Percentiles rank a stretch among this genome's conserved stretches.
Evolutionary conservation across 164 flowering plant genomes (phyloP).

Genomic region (Nymphaea thermarum): DNA sequence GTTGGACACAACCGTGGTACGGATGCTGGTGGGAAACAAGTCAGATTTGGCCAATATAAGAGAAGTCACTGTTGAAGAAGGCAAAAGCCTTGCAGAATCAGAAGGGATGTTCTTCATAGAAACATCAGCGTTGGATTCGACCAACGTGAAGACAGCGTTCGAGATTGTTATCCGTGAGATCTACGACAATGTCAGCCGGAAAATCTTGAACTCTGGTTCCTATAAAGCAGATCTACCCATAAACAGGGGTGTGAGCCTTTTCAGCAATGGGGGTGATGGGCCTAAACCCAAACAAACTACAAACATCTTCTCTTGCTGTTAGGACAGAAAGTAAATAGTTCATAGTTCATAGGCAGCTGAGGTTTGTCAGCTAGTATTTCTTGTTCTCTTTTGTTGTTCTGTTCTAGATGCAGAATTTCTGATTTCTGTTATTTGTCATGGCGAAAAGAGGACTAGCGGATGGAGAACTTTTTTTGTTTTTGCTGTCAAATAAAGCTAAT

Average conservation of each 20-base stretch:
- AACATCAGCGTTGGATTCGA: conserved; percentile 35
- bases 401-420: no score
- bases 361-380: neutral
- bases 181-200: conserved; percentile 32
- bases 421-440: no score
- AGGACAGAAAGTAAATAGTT: neutral
- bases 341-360: neutral
- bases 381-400: neutral
- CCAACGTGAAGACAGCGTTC: conserved; percentile 30
- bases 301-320: conserved; percentile 27
- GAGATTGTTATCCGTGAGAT: conserved; percentile 33
- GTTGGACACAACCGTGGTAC: conserved; percentile 35
- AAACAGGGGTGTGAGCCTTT: conserved; percentile 29
- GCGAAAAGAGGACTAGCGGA: neutral
- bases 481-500: neutral
- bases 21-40: conserved; percentile 36
- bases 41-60: conserved; percentile 28
- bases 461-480: neutral
- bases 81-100: conserved; percentile 30
- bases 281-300: conserved; percentile 12
- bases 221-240: conserved; percentile 28
- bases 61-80: conserved; percentile 30
- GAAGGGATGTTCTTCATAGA: conserved; percentile 39
- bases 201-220: conserved; percentile 32
- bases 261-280: conserved; percentile 17